phyloP scores from a whole-genome alignment of 805 yeast genomes.

The Candida arabinofermentans region DNA sequence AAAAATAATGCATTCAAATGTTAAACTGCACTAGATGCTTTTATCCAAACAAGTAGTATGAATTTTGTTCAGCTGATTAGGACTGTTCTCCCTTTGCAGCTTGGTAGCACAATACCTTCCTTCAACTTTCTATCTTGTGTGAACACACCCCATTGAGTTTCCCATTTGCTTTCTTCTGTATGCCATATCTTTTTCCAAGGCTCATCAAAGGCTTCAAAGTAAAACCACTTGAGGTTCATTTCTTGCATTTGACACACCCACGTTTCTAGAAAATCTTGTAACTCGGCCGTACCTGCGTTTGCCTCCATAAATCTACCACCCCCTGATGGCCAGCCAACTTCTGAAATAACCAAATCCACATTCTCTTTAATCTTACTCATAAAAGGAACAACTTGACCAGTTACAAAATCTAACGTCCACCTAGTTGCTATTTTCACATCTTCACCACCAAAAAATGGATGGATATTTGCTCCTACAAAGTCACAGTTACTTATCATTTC shows the following conservation, averaged over 20 bases:
- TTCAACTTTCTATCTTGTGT: slow-evolving; percentile 45
- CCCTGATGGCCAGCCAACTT: slow-evolving; percentile 69
- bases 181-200: slow-evolving; percentile 62
- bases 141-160: slow-evolving; percentile 70
- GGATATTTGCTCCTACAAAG: slow-evolving; percentile 58
- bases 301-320: slow-evolving; percentile 51
- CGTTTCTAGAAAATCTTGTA: slow-evolving; percentile 44
- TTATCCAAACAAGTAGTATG: no score
- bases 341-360: slow-evolving; percentile 44
- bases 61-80: no score
- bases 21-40: no score
- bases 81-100: slow-evolving; percentile 25
- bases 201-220: slow-evolving; percentile 69
- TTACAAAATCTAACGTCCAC: slow-evolving; percentile 50
- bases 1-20: no score
- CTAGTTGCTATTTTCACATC: slow-evolving; percentile 40
- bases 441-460: slow-evolving; percentile 66
- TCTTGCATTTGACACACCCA: slow-evolving; percentile 48
- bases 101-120: slow-evolving; percentile 38
- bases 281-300: slow-evolving; percentile 40
- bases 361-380: slow-evolving; percentile 21
- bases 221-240: slow-evolving; percentile 46
- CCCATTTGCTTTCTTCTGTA: slow-evolving; percentile 51
- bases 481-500: slow-evolving; percentile 44
- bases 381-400: slow-evolving; percentile 40